A percentile compares a stretch with the other conserved stretches of the same genome.
These are phyloP conservation scores for Myrica gale DNA, from an alignment of 306 rosid species.

Conservation along the genomic window DNA sequence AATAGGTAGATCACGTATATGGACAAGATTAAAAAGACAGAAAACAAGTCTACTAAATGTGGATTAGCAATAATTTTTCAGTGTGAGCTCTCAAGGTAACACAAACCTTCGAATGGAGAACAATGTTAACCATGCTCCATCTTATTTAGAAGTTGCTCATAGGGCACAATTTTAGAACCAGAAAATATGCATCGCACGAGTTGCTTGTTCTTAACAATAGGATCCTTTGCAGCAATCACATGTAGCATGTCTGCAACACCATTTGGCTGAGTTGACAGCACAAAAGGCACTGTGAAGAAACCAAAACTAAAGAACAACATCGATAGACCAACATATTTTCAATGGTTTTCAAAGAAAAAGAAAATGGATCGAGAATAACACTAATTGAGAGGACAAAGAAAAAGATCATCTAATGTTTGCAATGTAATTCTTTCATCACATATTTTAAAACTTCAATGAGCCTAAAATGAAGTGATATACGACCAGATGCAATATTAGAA, in stretches of 20 bases:
- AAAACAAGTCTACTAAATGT: no score
- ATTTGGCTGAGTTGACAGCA: slow-evolving; percentile 2
- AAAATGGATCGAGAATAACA: no score
- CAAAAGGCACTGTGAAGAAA: not conserved
- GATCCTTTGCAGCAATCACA: slow-evolving; percentile 17
- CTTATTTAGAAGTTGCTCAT: not conserved
- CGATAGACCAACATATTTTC: no score
- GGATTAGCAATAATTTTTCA: not conserved
- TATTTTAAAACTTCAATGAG: not conserved
- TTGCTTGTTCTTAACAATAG: slow-evolving; percentile 2
- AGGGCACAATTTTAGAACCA: slow-evolving; percentile 9
- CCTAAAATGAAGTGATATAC: not conserved
- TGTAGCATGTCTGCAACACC: slow-evolving; percentile 25
- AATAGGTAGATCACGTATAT: no score
- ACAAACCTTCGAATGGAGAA: not conserved
- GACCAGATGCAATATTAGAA: not conserved
- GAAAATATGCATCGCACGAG: slow-evolving; percentile 5
- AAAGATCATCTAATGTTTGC: not conserved
- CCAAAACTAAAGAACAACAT: not conserved
- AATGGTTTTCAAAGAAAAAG: not conserved
- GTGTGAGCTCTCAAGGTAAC: slow-evolving; percentile 1
- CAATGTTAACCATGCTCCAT: slow-evolving; percentile 3
- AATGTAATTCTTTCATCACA: not conserved
- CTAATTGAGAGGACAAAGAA: not conserved
- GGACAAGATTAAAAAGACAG: no score